Conservation (phyloP, 2,329 filamentous ascomycete genomes). For the Colletotrichum spinosum region DNA sequence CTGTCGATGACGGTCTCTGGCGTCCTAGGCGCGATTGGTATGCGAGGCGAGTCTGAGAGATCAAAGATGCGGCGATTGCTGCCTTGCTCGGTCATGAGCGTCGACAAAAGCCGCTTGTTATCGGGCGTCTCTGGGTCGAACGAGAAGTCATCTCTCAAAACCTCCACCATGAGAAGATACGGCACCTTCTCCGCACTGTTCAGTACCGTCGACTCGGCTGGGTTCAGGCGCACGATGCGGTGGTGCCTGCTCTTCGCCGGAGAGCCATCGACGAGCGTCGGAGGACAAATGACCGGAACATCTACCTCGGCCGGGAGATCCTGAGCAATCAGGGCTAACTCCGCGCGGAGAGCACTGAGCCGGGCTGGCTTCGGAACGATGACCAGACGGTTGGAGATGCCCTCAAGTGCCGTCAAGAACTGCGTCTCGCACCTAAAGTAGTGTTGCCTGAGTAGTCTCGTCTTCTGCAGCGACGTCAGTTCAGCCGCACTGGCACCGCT, state of each 20-base stretch:
- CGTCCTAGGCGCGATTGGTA: conserved; percentile 53
- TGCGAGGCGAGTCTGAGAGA: conserved; percentile 73
- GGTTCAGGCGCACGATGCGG: conserved; percentile 84
- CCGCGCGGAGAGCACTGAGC: conserved; percentile 82
- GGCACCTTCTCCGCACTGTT: conserved; percentile 91
- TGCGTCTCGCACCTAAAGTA: conserved; percentile 87
- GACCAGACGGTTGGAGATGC: conserved; percentile 87
- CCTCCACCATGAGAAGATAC: conserved; percentile 86
- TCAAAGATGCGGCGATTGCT: conserved; percentile 73
- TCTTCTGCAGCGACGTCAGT: conserved; percentile 74
- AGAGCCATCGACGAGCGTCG: conserved; percentile 78
- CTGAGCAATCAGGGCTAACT: conserved; percentile 83
- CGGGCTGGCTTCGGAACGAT: conserved; percentile 84
- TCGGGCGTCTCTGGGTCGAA: conserved; percentile 81
- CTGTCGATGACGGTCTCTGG: conserved; percentile 70
- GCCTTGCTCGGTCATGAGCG: conserved; percentile 67
- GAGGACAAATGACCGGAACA: conserved; percentile 84
- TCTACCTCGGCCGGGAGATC: conserved; percentile 87
- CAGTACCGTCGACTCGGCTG: conserved; percentile 84
- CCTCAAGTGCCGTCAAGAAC: conserved; percentile 82
- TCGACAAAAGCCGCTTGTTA: conserved; percentile 74
- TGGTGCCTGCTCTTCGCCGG: conserved; percentile 82
- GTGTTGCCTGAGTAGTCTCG: conserved; percentile 80
- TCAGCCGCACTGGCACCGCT: conserved; percentile 69
- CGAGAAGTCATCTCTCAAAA: conserved; percentile 83